phyloP scores from a whole-genome alignment of 2,329 filamentous ascomycete species.

The Phaeosphaeriaceae sp. region DNA sequence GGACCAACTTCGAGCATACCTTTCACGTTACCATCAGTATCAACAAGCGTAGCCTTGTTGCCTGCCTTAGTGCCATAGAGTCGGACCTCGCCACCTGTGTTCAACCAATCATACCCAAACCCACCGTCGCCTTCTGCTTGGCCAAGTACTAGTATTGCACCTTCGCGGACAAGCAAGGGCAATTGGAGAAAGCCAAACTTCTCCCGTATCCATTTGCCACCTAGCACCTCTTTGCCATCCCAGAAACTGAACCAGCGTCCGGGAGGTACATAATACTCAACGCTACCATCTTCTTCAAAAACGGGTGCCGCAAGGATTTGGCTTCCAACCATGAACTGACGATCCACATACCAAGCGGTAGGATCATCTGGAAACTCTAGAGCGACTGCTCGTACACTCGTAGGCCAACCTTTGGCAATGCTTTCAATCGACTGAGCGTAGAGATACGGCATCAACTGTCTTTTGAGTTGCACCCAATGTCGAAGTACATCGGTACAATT shows the following conservation, averaged over 20 bases:
- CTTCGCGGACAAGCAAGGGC: slow-evolving; percentile 51
- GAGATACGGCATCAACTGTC: slow-evolving; percentile 65
- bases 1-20: slow-evolving; percentile 37
- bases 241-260: slow-evolving; percentile 60
- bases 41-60: slow-evolving; percentile 44
- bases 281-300: slow-evolving; percentile 67
- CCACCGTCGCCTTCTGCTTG: slow-evolving; percentile 46
- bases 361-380: slow-evolving; percentile 74
- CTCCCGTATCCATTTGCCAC: slow-evolving; percentile 54
- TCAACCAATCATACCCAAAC: slow-evolving; percentile 52
- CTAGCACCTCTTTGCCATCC: slow-evolving; percentile 49
- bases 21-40: slow-evolving; percentile 38
- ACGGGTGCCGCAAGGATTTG: slow-evolving; percentile 69
- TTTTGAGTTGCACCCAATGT: slow-evolving; percentile 61
- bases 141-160: slow-evolving; percentile 50
- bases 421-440: slow-evolving; percentile 60
- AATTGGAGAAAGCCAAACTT: slow-evolving; percentile 49
- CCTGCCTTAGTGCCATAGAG: slow-evolving; percentile 47
- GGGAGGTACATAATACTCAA: slow-evolving; percentile 70
- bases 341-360: slow-evolving; percentile 71
- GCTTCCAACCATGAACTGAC: slow-evolving; percentile 75
- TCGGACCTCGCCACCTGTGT: slow-evolving; percentile 46
- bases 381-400: slow-evolving; percentile 67
- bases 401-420: slow-evolving; percentile 62
- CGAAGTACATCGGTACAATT: slow-evolving; percentile 61